Percentiles rank a stretch among this genome's conserved stretches.
Evolutionary conservation across 352 stramenopile species (phyloP).

Genomic region (Pythium volutum): DNA sequence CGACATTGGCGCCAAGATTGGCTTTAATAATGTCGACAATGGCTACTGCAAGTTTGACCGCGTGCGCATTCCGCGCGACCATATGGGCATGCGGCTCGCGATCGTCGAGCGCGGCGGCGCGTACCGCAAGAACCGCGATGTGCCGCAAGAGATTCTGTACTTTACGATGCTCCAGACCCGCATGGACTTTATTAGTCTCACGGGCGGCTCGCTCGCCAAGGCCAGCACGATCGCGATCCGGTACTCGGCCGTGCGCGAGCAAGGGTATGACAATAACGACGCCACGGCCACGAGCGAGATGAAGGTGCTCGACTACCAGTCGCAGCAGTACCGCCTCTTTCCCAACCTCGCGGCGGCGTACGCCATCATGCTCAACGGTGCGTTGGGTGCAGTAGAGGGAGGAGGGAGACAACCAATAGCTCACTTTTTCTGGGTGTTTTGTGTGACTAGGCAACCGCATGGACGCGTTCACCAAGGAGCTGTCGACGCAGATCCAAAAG

Average conservation of each 20-base stretch:
- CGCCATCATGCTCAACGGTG: conserved; percentile 70
- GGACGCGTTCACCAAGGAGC: conserved; percentile 39
- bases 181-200: conserved; percentile 59
- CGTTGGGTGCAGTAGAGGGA: not conserved
- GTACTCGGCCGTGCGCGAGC: conserved; percentile 92
- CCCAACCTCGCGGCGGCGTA: conserved; percentile 90
- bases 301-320: conserved; percentile 95
- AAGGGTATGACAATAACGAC: conserved; percentile 73
- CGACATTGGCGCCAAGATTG: conserved; percentile 69
- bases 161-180: conserved; percentile 82
- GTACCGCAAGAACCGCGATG: conserved; percentile 54
- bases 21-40: conserved; percentile 75
- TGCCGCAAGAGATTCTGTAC: conserved; percentile 61
- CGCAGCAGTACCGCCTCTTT: conserved; percentile 94
- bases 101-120: conserved; percentile 49
- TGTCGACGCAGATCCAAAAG: conserved; percentile 40
- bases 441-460: conserved; percentile 35
- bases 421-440: not conserved
- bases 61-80: conserved; percentile 53
- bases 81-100: conserved; percentile 70
- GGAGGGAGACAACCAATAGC: not conserved
- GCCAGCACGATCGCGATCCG: conserved; percentile 92
- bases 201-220: conserved; percentile 67
- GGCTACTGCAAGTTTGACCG: conserved; percentile 55
- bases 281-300: conserved; percentile 62